A percentile compares a stretch with the other conserved stretches of the same genome.
Evolutionary conservation across 2,329 filamentous ascomycete species (phyloP).

Genomic region (Dendryphion nanum): DNA sequence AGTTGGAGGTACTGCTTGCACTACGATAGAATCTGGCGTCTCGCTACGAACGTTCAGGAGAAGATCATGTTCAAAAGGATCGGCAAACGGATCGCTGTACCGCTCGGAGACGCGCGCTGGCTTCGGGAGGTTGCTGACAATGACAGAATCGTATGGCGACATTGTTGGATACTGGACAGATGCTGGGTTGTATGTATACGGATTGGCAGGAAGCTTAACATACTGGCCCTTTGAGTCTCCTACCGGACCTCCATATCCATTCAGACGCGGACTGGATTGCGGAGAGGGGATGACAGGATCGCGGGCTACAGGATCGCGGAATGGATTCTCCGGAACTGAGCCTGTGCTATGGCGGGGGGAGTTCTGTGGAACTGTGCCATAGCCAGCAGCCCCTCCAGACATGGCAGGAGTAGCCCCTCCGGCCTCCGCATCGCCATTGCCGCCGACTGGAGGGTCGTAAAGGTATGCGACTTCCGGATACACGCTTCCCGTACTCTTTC

Average conservation of each 20-base stretch:
- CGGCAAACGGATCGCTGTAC: constrained; percentile 19
- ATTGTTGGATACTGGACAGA: constrained; percentile 19
- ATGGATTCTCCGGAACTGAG: constrained; percentile 5
- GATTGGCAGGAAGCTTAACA: constrained; percentile 13
- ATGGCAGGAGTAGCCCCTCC: constrained; percentile 15
- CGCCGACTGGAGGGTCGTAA: constrained; percentile 28
- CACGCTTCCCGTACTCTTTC: constrained; percentile 19
- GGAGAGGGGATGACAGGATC: constrained; percentile 21
- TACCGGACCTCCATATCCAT: constrained; percentile 10
- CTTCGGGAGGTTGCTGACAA: constrained; percentile 4
- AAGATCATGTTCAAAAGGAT: constrained; percentile 29
- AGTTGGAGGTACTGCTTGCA: constrained; percentile 20
- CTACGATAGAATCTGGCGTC: constrained; percentile 25
- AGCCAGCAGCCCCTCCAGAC: constrained; percentile 18
- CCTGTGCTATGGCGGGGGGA: constrained; percentile 11
- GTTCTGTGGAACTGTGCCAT: constrained; percentile 9
- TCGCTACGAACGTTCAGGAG: constrained; percentile 28
- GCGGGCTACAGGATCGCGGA: constrained; percentile 5
- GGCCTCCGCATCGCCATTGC: constrained; percentile 17
- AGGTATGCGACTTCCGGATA: constrained; percentile 35
- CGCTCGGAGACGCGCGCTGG: constrained; percentile 7
- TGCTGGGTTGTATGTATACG: constrained; percentile 16
- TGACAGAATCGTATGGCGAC: constrained; percentile 16
- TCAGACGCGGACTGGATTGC: constrained; percentile 16
- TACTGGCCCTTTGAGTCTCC: constrained; percentile 17